Evolutionary conservation across 495 filamentous ascomycete genomes (phyloP).

Genomic region (Podospora anserina): DNA sequence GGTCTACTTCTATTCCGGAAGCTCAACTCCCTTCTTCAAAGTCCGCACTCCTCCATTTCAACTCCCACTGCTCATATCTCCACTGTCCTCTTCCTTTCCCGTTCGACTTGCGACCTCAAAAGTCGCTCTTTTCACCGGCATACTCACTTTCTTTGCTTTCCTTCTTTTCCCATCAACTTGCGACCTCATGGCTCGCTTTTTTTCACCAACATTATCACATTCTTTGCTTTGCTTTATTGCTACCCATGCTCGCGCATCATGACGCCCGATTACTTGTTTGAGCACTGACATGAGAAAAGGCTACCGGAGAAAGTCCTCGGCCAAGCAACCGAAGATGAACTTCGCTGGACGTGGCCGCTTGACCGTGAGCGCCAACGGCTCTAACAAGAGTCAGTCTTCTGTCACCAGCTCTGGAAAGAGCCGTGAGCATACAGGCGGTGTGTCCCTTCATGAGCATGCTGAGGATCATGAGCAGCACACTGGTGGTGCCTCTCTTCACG

Average conservation of each 20-base stretch:
- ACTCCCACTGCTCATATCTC: not conserved
- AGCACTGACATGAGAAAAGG: not conserved
- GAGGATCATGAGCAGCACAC: not conserved
- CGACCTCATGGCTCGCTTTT: not conserved
- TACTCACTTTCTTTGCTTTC: not conserved
- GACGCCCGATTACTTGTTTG: not conserved
- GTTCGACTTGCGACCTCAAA: not conserved
- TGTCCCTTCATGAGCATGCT: not conserved
- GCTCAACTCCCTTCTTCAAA: not conserved
- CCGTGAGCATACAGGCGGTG: not conserved
- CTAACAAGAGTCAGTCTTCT: not conserved
- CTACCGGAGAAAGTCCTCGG: not conserved
- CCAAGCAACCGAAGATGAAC: not conserved
- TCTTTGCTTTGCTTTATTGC: not conserved
- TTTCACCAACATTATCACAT: not conserved
- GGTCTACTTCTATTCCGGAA: not conserved
- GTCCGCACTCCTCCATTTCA: not conserved
- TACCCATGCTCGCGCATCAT: not conserved
- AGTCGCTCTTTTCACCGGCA: not conserved
- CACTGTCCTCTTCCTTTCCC: not conserved
- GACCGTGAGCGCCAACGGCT: not conserved
- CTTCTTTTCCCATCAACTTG: not conserved
- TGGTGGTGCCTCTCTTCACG: not conserved
- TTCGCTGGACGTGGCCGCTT: not conserved
- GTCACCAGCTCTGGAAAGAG: not conserved